Evolutionary conservation across 805 yeast genomes (phyloP).

Genomic region (Barnettozyma botsteinii): DNA sequence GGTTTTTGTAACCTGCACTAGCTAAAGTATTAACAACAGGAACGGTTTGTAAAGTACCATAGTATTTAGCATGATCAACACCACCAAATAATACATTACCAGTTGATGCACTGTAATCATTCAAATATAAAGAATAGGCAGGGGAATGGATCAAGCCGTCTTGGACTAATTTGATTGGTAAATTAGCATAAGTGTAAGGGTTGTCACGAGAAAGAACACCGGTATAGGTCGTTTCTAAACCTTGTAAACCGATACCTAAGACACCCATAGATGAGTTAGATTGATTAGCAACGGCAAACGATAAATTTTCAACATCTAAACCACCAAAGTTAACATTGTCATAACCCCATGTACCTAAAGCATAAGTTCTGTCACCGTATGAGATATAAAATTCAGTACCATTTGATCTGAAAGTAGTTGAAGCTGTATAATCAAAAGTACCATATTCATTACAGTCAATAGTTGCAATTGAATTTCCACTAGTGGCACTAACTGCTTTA

Average conservation of each 20-base stretch:
- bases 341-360: conserved; percentile 34
- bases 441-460: conserved; percentile 37
- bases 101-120: conserved; percentile 32
- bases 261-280: conserved; percentile 66
- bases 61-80: conserved; percentile 56
- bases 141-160: conserved; percentile 51
- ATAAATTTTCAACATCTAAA: conserved; percentile 42
- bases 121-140: conserved; percentile 60
- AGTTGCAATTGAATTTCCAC: conserved; percentile 18
- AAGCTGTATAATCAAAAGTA: conserved; percentile 29
- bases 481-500: conserved; percentile 7
- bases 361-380: conserved; percentile 44
- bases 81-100: conserved; percentile 73
- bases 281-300: conserved; percentile 69
- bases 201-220: conserved; percentile 19
- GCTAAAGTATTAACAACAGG: conserved; percentile 36
- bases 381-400: conserved; percentile 35
- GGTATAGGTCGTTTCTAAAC: conserved; percentile 57
- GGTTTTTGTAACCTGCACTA: conserved; percentile 25
- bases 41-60: conserved; percentile 44
- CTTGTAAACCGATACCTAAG: conserved; percentile 65
- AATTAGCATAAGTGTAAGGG: conserved; percentile 49
- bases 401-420: conserved; percentile 30
- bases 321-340: conserved; percentile 57
- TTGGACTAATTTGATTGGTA: conserved; percentile 55